Base-by-base conservation (phyloP, 805 yeast genomes). In the Saccharomycopsis javanensis region DNA sequence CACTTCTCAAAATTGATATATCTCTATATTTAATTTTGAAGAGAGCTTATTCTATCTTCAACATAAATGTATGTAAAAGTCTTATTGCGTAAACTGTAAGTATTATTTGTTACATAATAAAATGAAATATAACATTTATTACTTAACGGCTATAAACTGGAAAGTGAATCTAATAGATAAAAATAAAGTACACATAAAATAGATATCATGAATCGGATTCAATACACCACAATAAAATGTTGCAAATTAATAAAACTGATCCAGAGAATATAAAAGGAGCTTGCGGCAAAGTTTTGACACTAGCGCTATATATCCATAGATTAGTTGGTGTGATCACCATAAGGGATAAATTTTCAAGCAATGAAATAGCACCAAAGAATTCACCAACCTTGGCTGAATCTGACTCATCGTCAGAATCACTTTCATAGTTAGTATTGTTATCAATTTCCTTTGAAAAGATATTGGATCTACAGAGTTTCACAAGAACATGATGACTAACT, bases 281-380 rank as follows among this genome's bases (percentile, higher is more conserved):
- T 20, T 42, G 48, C 23, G 48, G 48, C 13, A 42, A 42, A 5
- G 30, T 42, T 42, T 42, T 42, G 25, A 42, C 48, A 20, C 28
- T 42, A 8, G 48, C 48, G 25, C 48, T 28, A 42, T 42, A 42
- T 42, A 42, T 42, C 48, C 48, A 42, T 42, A 42, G 23, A 18
- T 20, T 42, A 10, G 48, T 42, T 23, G 48, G 48, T 8, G 34
- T 45, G 23, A 53, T 46, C 7, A 77, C 57, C 59, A 83, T 69
- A 58, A 72, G 68, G 3, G 78, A 67, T 0, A 78, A 53, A 61
- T 80, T 83, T 65, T 81, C 79, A 16, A 84, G 65, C 53, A 86
- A 66, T 0, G 88, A 80, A 50, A 85, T 67, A 0, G 85, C 88
- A 8, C 92, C 90, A 69, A 85, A 85, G 16, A 83, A 73, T 67